Evolutionary conservation across 2,329 filamentous ascomycete species (phyloP).

Genomic region (Apiospora hydei): DNA sequence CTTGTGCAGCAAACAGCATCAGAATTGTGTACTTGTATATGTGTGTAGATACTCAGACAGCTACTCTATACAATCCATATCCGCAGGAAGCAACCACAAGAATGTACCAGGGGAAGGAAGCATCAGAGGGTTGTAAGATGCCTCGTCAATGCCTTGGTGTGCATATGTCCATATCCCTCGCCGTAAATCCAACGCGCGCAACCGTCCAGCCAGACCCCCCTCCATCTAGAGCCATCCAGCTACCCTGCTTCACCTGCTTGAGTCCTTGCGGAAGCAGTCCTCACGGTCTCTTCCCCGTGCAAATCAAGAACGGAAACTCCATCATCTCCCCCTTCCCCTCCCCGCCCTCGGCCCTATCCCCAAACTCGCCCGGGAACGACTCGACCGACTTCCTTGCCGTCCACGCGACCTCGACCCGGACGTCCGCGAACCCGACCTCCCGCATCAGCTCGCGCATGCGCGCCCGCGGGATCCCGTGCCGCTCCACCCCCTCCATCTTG

Average conservation of each 20-base stretch:
- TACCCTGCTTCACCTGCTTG: background rate
- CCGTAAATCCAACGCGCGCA: background rate
- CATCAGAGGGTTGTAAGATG: background rate
- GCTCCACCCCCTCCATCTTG: constrained; percentile 61
- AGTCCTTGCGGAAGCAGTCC: background rate
- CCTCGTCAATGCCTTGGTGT: background rate
- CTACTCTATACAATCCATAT: background rate
- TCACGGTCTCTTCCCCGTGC: constrained; percentile 8
- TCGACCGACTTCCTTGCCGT: constrained; percentile 3
- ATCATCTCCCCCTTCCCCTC: constrained; percentile 4
- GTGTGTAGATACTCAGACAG: background rate
- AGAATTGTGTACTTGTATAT: background rate
- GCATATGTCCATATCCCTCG: background rate
- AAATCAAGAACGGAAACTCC: constrained; percentile 21
- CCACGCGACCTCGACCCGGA: constrained; percentile 22
- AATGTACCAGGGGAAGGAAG: background rate
- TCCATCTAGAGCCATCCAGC: background rate
- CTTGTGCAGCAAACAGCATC: background rate
- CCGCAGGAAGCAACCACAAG: background rate
- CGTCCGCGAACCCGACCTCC: constrained; percentile 12
- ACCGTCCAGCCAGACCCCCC: background rate
- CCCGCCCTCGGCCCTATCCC: background rate
- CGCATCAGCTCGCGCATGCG: constrained; percentile 7
- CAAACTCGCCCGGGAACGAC: constrained; percentile 18
- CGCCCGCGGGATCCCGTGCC: constrained; percentile 54